Percentiles rank a stretch among this genome's conserved stretches.
These are phyloP conservation scores for Colletotrichum spaethianum DNA, from an alignment of 2,329 filamentous ascomycete genomes.

Conservation along the genomic window DNA sequence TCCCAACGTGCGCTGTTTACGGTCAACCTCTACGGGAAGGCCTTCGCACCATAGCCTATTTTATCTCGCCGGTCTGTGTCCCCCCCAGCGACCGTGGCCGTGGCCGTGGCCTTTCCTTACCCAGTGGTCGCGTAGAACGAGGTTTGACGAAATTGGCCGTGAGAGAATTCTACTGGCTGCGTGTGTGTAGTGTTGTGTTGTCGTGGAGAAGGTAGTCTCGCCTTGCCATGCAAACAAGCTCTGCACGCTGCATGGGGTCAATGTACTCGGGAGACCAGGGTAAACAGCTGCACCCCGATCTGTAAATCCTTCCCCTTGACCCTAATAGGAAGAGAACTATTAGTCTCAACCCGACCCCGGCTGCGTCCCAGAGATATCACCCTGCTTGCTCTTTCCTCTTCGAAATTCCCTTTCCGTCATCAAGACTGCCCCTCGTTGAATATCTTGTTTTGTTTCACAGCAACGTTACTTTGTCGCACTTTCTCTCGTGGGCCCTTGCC, in stretches of 20 bases:
- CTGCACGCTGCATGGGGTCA: slow-evolving; percentile 7
- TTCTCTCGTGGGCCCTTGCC: slow-evolving; percentile 8
- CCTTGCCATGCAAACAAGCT: slow-evolving; percentile 29
- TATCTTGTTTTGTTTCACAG: slow-evolving; percentile 13
- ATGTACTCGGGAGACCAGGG: not conserved
- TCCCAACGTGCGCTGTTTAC: not conserved
- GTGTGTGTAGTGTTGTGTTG: not conserved
- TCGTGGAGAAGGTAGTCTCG: slow-evolving; percentile 9
- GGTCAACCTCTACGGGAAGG: not conserved
- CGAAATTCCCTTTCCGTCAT: slow-evolving; percentile 11
- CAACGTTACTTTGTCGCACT: slow-evolving; percentile 26
- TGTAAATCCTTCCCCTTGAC: slow-evolving; percentile 10
- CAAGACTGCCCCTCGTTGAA: slow-evolving; percentile 19
- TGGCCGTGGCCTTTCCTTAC: not conserved
- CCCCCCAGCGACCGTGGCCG: slow-evolving; percentile 6
- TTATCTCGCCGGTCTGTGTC: slow-evolving; percentile 18
- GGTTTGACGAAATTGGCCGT: slow-evolving; percentile 17
- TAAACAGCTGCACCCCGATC: slow-evolving; percentile 4
- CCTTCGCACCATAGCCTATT: slow-evolving; percentile 5
- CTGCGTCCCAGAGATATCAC: not conserved
- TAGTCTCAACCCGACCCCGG: slow-evolving; percentile 21
- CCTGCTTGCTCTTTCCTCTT: slow-evolving; percentile 10
- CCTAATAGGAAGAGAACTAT: too few species aligned
- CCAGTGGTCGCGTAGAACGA: slow-evolving; percentile 22
- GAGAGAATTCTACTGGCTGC: not conserved